Base-by-base conservation (phyloP, 805 yeast genomes). In the Wickerhamomyces kurtzmanii region DNA sequence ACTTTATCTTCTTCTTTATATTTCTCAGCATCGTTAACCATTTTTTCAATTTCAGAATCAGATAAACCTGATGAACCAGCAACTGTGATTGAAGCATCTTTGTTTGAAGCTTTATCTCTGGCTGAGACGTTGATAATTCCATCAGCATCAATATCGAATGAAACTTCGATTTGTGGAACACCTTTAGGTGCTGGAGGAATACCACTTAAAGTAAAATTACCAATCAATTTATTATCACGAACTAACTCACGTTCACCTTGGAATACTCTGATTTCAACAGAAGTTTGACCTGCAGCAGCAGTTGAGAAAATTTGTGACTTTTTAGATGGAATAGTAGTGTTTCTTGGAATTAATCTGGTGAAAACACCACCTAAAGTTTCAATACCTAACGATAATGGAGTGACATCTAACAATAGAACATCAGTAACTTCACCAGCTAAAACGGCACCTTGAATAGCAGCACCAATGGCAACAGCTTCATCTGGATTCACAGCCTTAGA, bases 401-500 rank as follows among this genome's bases (percentile, higher is more conserved):
- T 79, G 14, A 82, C 91, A 55, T 82, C 94, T 40, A 82, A 62
- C 31, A 82, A 55, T 29, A 82, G 66, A 23, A 82, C 89, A 47
- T 81, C 80, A 54, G 72, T 76, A 30, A 82, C 77, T 42, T 81
- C 85, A 39, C 94, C 94, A 13, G 87, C 77, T 31, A 82, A 58
- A 22, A 82, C 78, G 42, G 87, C 93, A 45, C 89, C 94, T 58
- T 82, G 94, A 43, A 82, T 79, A 26, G 93, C 91, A 18, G 94
- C 94, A 47, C 94, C 94, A 39, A 82, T 57, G 24, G 93, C 91
- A 27, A 82, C 93, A n/a, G 91, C 87, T 55, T 82, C 94, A 52
- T 82, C 94, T n/a, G 94, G 93, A 49, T 82, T 82, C 9, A 82
- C 83, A 12, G 72, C 68, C 23, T 79, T 73, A 29, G 75, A 77